phyloP scores from a whole-genome alignment of 1,139 yeast species.

The Pichia sp. region DNA sequence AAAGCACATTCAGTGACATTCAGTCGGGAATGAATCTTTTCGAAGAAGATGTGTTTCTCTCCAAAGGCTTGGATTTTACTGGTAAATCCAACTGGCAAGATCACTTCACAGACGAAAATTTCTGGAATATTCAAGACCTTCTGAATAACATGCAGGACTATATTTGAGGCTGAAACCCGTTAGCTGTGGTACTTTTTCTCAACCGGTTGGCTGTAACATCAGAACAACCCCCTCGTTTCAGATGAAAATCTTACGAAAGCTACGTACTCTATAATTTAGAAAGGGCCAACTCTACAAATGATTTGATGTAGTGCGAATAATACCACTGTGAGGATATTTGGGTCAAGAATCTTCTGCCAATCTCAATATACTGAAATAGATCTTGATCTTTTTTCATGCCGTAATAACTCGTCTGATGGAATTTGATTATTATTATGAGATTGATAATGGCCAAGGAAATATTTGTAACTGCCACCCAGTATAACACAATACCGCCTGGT shows the following conservation, averaged over 20 bases:
- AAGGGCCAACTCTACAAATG: neutral
- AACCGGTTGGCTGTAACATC: no score
- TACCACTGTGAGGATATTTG: constrained; percentile 7
- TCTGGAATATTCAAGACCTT: constrained; percentile 10
- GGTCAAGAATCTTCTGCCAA: constrained; percentile 1
- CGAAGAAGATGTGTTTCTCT: neutral
- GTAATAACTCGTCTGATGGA: neutral
- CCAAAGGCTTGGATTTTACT: constrained; percentile 1
- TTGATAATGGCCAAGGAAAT: neutral
- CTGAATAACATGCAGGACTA: constrained; percentile 3
- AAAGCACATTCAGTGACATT: no score
- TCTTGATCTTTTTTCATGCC: neutral
- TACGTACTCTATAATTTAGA: neutral
- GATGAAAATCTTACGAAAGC: no score
- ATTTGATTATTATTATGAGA: neutral
- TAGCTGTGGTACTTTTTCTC: no score
- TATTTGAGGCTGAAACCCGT: neutral
- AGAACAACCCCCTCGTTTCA: no score
- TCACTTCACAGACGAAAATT: constrained; percentile 9
- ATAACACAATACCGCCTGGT: neutral
- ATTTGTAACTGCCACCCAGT: constrained; percentile 3
- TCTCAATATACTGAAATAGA: neutral
- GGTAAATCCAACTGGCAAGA: constrained; percentile 16
- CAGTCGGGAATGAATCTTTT: neutral
- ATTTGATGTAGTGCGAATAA: constrained; percentile 1